Evolutionary conservation across 345 rosid species (phyloP).

Genomic region (Gossypium raimondii): DNA sequence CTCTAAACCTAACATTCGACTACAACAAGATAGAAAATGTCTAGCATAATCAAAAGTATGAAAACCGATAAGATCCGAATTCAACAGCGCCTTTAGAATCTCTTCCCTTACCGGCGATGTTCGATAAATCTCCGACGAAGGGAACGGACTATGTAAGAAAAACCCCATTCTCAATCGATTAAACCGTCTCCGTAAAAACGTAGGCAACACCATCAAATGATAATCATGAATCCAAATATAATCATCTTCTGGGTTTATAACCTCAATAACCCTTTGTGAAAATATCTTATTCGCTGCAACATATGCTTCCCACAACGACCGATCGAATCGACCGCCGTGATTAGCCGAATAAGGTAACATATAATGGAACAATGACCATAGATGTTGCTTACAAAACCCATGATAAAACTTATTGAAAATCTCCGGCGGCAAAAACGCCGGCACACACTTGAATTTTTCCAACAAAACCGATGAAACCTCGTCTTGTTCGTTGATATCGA

Average conservation of each 20-base stretch:
- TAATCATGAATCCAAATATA: slow-evolving; percentile 79
- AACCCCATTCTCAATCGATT: slow-evolving; percentile 71
- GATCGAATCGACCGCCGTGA: slow-evolving; percentile 64
- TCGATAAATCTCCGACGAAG: slow-evolving; percentile 73
- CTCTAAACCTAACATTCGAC: slow-evolving; percentile 67
- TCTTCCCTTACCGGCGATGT: slow-evolving; percentile 74
- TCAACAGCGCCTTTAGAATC: slow-evolving; percentile 66
- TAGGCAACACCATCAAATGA: slow-evolving; percentile 79
- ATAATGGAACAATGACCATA: slow-evolving; percentile 77
- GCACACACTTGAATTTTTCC: slow-evolving; percentile 75
- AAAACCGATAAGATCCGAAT: slow-evolving; percentile 69
- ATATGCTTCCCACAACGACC: slow-evolving; percentile 77
- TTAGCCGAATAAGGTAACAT: slow-evolving; percentile 64
- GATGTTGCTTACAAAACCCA: slow-evolving; percentile 75
- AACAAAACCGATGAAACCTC: slow-evolving; percentile 62
- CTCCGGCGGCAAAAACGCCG: slow-evolving; percentile 67
- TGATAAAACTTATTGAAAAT: slow-evolving; percentile 63
- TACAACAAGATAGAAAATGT: slow-evolving; percentile 74
- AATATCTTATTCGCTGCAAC: slow-evolving; percentile 71
- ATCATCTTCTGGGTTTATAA: slow-evolving; percentile 74
- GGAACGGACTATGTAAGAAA: slow-evolving; percentile 72
- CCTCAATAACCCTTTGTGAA: slow-evolving; percentile 65
- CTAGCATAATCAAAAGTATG: slow-evolving; percentile 95
- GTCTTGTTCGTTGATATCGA: slow-evolving; percentile 58
- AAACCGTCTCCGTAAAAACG: slow-evolving; percentile 62